These are phyloP conservation scores for Mrakia blollopis DNA, from an alignment of 768 basidiomycete species.

Conservation along the genomic window DNA sequence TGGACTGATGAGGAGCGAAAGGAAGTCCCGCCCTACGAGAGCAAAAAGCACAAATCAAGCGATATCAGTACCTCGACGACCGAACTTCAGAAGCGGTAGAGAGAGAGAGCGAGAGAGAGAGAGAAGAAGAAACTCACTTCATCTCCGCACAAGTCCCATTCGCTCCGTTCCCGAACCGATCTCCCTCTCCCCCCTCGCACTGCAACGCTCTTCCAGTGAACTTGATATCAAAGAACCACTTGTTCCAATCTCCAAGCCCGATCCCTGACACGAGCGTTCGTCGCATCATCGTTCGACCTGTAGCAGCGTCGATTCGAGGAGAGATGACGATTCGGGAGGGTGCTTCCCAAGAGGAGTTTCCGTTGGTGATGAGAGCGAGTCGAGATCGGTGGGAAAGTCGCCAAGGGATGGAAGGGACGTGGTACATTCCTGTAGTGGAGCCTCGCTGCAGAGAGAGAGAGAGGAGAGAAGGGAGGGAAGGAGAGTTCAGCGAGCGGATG, in stretches of 20 bases:
- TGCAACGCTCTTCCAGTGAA: conserved; percentile 38
- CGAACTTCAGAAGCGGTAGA: too few relatives aligned
- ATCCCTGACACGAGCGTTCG: not conserved
- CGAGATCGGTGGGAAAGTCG: conserved; percentile 38
- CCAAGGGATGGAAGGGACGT: conserved; percentile 36
- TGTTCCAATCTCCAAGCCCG: not conserved
- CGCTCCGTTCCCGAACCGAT: not conserved
- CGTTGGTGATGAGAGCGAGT: conserved; percentile 35
- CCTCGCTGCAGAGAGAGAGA: conserved; percentile 31
- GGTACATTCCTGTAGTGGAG: conserved; percentile 37
- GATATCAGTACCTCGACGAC: not conserved
- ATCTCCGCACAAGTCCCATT: not conserved
- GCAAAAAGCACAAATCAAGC: not conserved
- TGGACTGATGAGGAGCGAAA: not conserved
- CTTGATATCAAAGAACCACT: conserved; percentile 36
- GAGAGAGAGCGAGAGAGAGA: too few relatives aligned
- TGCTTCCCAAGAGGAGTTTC: not conserved
- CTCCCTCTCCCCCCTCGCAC: conserved; percentile 35
- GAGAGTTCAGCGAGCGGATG: not conserved
- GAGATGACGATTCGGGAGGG: conserved; percentile 11
- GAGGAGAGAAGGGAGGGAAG: not conserved
- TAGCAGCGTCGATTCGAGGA: not conserved
- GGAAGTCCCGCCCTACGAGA: not conserved
- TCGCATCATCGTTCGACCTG: not conserved
- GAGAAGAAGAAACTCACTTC: not conserved